A percentile compares a stretch with the other conserved stretches of the same genome.
These are phyloP conservation scores for Diaporthe citrichinensis DNA, from an alignment of 2,329 filamentous ascomycete species.

Conservation along the genomic window DNA sequence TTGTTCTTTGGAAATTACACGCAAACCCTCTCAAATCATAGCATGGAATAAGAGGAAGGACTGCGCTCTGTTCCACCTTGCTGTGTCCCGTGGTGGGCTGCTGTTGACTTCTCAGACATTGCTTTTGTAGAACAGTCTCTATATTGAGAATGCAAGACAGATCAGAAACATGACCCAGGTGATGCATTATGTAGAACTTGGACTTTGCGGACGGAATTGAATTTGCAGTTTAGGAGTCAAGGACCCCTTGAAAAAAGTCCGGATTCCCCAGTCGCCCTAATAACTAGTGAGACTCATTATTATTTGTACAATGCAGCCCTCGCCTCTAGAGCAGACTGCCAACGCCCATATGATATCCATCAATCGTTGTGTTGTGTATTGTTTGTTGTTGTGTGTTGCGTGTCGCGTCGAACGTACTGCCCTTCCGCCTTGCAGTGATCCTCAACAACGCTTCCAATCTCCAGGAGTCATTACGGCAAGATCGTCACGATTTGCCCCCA, in stretches of 20 bases:
- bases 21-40: neutral
- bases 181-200: neutral
- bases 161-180: neutral
- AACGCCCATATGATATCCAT: conserved; percentile 22
- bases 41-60: neutral
- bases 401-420: conserved; percentile 13
- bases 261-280: neutral
- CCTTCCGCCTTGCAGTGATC: neutral
- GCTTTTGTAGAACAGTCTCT: neutral
- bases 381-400: neutral
- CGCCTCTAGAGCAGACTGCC: conserved; percentile 7
- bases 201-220: neutral
- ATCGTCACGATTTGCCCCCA: conserved; percentile 2
- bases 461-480: neutral
- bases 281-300: conserved; percentile 33
- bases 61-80: neutral
- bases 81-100: neutral
- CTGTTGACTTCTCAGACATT: neutral
- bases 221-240: conserved; percentile 24
- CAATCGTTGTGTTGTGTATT: conserved; percentile 13
- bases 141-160: neutral
- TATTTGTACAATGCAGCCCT: conserved; percentile 32
- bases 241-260: conserved; percentile 8
- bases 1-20: neutral
- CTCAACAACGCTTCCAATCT: conserved; percentile 7